Evolutionary conservation across 2,329 filamentous ascomycete species (phyloP), one percentile per base, ranked within the genome.

Genomic region (Curvularia eragrostidis): DNA sequence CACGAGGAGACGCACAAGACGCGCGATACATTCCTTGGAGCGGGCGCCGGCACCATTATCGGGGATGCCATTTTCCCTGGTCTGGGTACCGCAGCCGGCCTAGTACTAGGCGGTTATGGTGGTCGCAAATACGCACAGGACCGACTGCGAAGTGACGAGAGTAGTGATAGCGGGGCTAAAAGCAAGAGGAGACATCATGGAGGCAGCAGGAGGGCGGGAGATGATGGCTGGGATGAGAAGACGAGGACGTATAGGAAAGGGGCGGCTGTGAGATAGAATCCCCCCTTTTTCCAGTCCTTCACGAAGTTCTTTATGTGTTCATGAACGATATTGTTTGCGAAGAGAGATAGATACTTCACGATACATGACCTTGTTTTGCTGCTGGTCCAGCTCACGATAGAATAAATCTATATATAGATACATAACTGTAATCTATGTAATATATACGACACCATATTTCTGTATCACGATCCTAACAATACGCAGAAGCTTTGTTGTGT

Each of bases 211-310:
- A 80, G 63, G 75, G 76, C 1, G 76, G 77, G 43, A 4, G 59
- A 56, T 15, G 54, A 60, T 4, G 70, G 70, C 15, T 73, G 70
- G 70, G 71, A 70, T 77, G 80, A 66, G 78, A 66, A 69, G 46
- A 71, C 52, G 51, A 61, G 50, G 41, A 70, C 67, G 39, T 72
- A 59, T 58, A 85, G 87, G 88, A 89, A 87, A 44, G 71, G 71
- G 15, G 54, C 51, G 85, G 86, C 81, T 82, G 82, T 83, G 83
- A 85, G 86, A 84, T 86, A 51, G 50, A 54, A 13, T 36, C 28
- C 28, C 10, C 28, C 28, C 3, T 42, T n/a, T 21, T 19, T 41
- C 12, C 3, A 1, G 8, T n/a, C 10, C n/a, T n/a, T n/a, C n/a
- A n/a, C n/a, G n/a, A n/a, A n/a, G n/a, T 24, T 24, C 13, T 42